Evolutionary conservation across 192 early-diverging fungal species (phyloP), one percentile per base, ranked within the genome.

Genomic region (Phlyctochytrium arcticum): DNA sequence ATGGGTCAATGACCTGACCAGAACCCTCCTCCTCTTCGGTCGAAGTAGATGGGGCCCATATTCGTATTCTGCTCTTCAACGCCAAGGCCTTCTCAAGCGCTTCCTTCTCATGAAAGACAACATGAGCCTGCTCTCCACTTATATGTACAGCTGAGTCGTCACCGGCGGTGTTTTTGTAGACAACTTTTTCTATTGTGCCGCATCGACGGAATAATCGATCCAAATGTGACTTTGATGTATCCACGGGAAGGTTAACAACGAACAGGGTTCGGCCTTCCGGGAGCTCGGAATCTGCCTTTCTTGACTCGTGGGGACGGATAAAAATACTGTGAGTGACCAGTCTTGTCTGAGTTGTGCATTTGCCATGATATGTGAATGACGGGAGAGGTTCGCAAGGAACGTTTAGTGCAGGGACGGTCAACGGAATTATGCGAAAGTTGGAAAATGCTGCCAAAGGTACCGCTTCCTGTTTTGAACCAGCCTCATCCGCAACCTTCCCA

Each of bases 71-170:
- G 54, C 54, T 44, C 44, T 71, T 76, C 84, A 92, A 91, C 24
- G 68, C 69, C 58, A 94, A 46, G 2, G 79, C 85, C 15, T 74
- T 77, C 32, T 72, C 78, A 24, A 92, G 59, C 51, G 84, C 88
- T 8, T 86, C 85, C 19, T 74, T 75, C 33, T 89, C 85, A 44
- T 78, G 54, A 72, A 97, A 85, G 10, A 75, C 68, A 1, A 82
- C 60, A 67, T 77, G 73, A 19, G 70, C 65, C 17, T 33, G 10
- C n/a, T 42, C 33, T 8, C 73, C 68, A 6, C 42, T 36, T 12
- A 37, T 29, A 24, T 48, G 65, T 30, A 67, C 68, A 30, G 19
- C 67, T 2, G 24, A 54, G 4, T 9, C 19, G 27, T 27, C 19
- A 17, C 30, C 37, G 54, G 55, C 46, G 9, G 12, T 4, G 29